Evolutionary conservation across 257 asterid species (phyloP).

Genomic region (Nicotiana obtusifolia): DNA sequence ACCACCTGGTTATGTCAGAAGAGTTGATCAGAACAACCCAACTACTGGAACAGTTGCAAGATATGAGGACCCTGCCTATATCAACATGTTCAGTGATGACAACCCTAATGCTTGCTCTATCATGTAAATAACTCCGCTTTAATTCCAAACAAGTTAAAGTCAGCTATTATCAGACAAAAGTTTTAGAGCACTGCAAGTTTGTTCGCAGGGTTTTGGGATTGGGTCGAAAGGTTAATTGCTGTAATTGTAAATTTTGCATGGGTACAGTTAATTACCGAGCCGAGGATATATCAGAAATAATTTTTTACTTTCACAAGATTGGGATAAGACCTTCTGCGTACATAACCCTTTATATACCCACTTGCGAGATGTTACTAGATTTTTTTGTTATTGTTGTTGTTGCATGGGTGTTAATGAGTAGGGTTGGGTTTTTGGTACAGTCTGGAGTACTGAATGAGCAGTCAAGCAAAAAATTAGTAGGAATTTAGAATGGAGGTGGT

Average conservation of each 20-base stretch:
- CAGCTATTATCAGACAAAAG: too few species aligned
- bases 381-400: too few species aligned
- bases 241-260: neutral
- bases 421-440: neutral
- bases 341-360: too few species aligned
- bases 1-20: slow-evolving; percentile 76
- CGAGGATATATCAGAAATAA: too few species aligned
- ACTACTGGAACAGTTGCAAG: slow-evolving; percentile 20
- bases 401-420: neutral
- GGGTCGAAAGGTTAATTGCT: neutral
- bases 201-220: neutral
- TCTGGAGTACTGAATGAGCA: neutral
- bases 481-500: neutral
- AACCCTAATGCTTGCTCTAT: slow-evolving; percentile 81
- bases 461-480: neutral
- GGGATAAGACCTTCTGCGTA: too few species aligned
- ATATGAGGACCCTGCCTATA: slow-evolving; percentile 60
- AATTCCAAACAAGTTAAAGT: too few species aligned
- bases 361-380: too few species aligned
- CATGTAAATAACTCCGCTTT: slow-evolving; percentile 32
- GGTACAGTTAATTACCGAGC: neutral
- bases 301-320: too few species aligned
- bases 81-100: slow-evolving; percentile 72
- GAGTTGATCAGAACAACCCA: slow-evolving; percentile 33
- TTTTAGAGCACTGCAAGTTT: too few species aligned